Percentiles rank a stretch among this genome's conserved stretches.
Evolutionary conservation across 2,329 filamentous ascomycete species (phyloP).

Genomic region (Colletotrichum phormii): DNA sequence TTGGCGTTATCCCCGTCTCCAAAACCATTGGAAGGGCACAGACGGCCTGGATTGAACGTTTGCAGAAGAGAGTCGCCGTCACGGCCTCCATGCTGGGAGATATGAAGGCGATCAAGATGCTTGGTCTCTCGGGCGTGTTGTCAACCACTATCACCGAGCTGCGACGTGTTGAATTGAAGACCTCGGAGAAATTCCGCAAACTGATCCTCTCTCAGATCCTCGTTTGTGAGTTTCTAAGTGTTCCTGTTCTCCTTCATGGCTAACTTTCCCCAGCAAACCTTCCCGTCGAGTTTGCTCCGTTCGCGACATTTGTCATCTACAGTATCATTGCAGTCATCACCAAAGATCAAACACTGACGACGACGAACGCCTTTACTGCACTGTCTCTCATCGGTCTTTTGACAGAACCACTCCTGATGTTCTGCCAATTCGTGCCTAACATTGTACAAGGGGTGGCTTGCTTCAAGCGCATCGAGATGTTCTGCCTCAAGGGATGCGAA

Average conservation of each 20-base stretch:
- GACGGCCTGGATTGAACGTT: constrained; percentile 59
- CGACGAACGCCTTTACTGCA: constrained; percentile 37
- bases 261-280: constrained; percentile 11
- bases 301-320: constrained; percentile 35
- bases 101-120: constrained; percentile 64
- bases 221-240: constrained; percentile 25
- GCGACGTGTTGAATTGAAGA: constrained; percentile 38
- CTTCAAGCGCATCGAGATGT: constrained; percentile 3
- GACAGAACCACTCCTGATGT: constrained; percentile 31
- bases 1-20: constrained; percentile 45
- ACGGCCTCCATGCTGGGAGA: constrained; percentile 59
- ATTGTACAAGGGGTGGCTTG: constrained; percentile 13
- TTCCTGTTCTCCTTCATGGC: constrained; percentile 14
- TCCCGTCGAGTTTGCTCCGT: constrained; percentile 20
- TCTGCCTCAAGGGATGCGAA: not conserved
- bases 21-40: constrained; percentile 44
- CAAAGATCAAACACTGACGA: constrained; percentile 20
- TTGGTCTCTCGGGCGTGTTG: constrained; percentile 56
- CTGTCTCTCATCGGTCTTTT: constrained; percentile 40
- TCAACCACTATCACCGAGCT: constrained; percentile 36
- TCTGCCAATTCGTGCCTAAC: constrained; percentile 9
- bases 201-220: constrained; percentile 33
- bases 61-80: constrained; percentile 59
- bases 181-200: constrained; percentile 39
- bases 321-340: constrained; percentile 25